Evolutionary conservation across 257 asterid genomes (phyloP).

Genomic region (Ocimum tenuiflorum): DNA sequence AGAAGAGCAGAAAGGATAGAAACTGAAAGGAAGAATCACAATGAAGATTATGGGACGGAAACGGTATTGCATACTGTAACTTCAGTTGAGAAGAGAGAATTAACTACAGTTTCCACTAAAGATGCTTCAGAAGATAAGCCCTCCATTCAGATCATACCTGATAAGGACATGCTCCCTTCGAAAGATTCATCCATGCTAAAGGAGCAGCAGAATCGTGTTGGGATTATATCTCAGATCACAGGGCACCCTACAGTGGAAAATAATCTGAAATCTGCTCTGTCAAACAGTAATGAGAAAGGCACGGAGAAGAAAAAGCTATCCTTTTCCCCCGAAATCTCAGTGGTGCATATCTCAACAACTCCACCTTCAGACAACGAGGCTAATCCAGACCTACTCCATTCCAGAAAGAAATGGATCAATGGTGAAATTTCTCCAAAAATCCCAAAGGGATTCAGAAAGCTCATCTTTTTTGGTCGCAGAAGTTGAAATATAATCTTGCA

Average conservation of each 20-base stretch:
- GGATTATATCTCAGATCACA: conserved; percentile 10
- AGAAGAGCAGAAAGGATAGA: conserved; percentile 19
- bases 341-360: conserved; percentile 39
- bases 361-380: conserved; percentile 41
- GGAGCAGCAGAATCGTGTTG: conserved; percentile 1
- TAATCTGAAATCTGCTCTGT: conserved; percentile 13
- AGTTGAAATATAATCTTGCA: conserved; percentile 32
- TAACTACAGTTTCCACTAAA: conserved; percentile 10
- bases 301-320: conserved; percentile 28
- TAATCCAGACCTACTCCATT: conserved; percentile 28
- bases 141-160: conserved; percentile 14
- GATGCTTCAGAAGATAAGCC: conserved; percentile 23
- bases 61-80: conserved; percentile 37
- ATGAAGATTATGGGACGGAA: conserved; percentile 26
- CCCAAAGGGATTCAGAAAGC: conserved; percentile 65
- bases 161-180: conserved; percentile 5
- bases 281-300: conserved; percentile 14
- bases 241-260: conserved; percentile 4
- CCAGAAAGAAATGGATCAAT: conserved; percentile 61
- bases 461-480: conserved; percentile 60
- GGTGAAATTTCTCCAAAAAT: conserved; percentile 52
- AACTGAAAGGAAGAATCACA: background rate
- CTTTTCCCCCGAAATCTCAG: conserved; percentile 30
- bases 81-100: conserved; percentile 36
- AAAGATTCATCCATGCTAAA: conserved; percentile 16